phyloP scores from a whole-genome alignment of 148 eudicot genomes.

The Cornus florida region DNA sequence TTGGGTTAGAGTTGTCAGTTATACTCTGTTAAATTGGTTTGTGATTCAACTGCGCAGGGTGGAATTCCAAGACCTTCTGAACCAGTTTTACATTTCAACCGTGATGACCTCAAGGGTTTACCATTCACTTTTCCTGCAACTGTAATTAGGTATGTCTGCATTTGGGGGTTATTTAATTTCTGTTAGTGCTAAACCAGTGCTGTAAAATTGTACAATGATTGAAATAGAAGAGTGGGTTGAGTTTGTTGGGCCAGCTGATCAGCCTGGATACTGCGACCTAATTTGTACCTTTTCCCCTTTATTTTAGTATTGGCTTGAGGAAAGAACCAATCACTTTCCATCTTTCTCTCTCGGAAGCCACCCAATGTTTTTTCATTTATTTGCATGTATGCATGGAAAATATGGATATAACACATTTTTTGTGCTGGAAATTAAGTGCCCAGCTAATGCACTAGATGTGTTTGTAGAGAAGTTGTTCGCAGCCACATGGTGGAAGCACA shows the following conservation, averaged over 20 bases:
- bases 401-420: background rate
- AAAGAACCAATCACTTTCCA: background rate
- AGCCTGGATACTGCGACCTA: background rate
- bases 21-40: background rate
- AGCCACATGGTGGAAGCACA: constrained; percentile 98
- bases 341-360: background rate
- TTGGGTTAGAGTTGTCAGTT: background rate
- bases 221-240: background rate
- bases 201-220: background rate
- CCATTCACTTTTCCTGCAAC: constrained; percentile 71
- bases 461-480: constrained; percentile 79
- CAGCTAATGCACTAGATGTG: constrained; percentile 16
- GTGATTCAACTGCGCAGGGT: constrained; percentile 48
- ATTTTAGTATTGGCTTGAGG: no score
- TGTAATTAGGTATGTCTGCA: constrained; percentile 45
- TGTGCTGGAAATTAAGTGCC: constrained; percentile 6
- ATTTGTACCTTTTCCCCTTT: background rate
- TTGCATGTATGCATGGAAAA: background rate
- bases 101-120: constrained; percentile 78
- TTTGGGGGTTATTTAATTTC: background rate
- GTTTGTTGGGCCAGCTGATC: constrained; percentile 2
- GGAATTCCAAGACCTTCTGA: constrained; percentile 73
- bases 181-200: background rate
- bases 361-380: background rate
- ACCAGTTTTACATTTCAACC: constrained; percentile 60